Conservation (phyloP, 1,139 yeast genomes). For the Zygoascus hellenicus region DNA sequence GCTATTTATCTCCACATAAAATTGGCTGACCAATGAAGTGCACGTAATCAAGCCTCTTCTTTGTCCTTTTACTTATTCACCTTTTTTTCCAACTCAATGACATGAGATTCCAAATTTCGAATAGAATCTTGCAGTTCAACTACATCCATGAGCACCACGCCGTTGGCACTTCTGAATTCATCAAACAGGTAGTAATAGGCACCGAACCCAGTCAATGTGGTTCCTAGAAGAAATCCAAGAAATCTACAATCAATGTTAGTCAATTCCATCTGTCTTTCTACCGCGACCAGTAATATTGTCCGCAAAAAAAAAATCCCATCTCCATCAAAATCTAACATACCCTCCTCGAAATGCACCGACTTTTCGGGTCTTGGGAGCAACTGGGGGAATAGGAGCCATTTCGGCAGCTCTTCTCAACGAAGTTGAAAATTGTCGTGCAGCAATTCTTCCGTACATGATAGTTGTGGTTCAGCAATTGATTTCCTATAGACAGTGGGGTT, state of each 20-base stretch:
- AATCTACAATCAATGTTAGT: too few relatives aligned
- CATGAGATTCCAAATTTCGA: slow-evolving; percentile 53
- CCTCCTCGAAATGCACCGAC: slow-evolving; percentile 33
- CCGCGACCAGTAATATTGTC: background rate
- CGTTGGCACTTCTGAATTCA: slow-evolving; percentile 67
- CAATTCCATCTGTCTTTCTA: too few relatives aligned
- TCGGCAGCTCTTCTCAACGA: slow-evolving; percentile 11
- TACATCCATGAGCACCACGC: slow-evolving; percentile 69
- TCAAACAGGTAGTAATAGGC: slow-evolving; percentile 75
- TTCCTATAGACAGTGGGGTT: too few relatives aligned
- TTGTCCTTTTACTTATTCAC: slow-evolving; percentile 7
- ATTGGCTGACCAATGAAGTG: too few relatives aligned
- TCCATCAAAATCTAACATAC: slow-evolving; percentile 19
- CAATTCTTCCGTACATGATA: slow-evolving; percentile 5
- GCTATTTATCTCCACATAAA: too few relatives aligned
- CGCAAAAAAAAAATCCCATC: background rate
- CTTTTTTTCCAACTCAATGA: slow-evolving; percentile 30
- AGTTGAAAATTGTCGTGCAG: slow-evolving; percentile 10
- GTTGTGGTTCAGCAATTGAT: background rate
- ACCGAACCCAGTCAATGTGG: slow-evolving; percentile 64
- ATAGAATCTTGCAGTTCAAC: slow-evolving; percentile 64
- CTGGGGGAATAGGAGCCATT: slow-evolving; percentile 15
- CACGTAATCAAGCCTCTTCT: too few relatives aligned
- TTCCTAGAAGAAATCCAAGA: slow-evolving; percentile 73
- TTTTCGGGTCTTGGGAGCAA: slow-evolving; percentile 18